phyloP scores from a whole-genome alignment of 2,329 filamentous ascomycete species.

The Exophiala sideris region DNA sequence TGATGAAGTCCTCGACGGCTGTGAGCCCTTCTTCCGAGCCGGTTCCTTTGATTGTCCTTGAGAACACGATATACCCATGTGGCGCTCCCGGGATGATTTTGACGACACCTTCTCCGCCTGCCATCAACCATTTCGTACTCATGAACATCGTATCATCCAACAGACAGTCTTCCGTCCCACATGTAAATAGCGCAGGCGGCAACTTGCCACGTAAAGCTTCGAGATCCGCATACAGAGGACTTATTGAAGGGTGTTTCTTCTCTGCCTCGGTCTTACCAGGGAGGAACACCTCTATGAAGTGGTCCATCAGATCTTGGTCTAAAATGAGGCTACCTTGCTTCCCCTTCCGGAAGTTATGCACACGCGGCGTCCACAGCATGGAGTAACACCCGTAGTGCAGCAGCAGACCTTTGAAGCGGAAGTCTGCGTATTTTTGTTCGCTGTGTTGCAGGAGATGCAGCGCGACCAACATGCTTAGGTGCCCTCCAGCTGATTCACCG shows the following conservation, averaged over 20 bases:
- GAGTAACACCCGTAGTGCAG: conserved; percentile 55
- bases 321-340: conserved; percentile 41
- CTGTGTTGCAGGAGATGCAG: conserved; percentile 45
- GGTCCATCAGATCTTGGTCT: conserved; percentile 44
- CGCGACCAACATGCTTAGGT: conserved; percentile 47
- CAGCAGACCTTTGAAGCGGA: conserved; percentile 49
- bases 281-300: conserved; percentile 47
- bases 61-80: conserved; percentile 44
- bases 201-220: conserved; percentile 33
- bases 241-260: conserved; percentile 45
- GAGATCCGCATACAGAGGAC: conserved; percentile 52
- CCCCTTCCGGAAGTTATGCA: conserved; percentile 38
- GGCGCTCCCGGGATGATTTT: conserved; percentile 54
- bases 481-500: conserved; percentile 51
- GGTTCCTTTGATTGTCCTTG: conserved; percentile 20
- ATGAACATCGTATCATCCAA: conserved; percentile 53
- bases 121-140: conserved; percentile 53
- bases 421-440: conserved; percentile 31
- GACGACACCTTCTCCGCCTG: conserved; percentile 48
- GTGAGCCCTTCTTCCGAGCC: conserved; percentile 25
- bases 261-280: conserved; percentile 43
- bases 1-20: conserved; percentile 22
- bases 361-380: conserved; percentile 42
- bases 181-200: conserved; percentile 55
- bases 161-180: conserved; percentile 54